These are phyloP conservation scores for Colletotrichum spinosum DNA, from an alignment of 2,329 filamentous ascomycete genomes.

Conservation along the genomic window DNA sequence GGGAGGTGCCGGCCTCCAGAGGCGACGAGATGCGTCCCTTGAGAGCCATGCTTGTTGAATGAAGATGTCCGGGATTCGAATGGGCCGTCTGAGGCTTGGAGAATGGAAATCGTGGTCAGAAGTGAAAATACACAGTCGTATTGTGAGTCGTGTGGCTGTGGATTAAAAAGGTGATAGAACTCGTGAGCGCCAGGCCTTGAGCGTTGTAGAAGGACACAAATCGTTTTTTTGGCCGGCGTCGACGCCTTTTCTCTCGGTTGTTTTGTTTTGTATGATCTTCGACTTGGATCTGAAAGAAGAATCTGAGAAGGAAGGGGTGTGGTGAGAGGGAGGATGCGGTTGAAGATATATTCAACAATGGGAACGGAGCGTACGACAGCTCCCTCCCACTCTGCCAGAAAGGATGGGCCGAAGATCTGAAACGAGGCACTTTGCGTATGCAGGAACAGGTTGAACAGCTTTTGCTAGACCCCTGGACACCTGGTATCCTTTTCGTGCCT, in stretches of 20 bases:
- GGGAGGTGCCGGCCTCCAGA: slow-evolving; percentile 70
- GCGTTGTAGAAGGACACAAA: slow-evolving; percentile 4
- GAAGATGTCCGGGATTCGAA: neutral
- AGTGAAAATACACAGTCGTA: no score
- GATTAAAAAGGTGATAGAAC: slow-evolving; percentile 4
- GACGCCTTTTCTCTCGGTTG: slow-evolving; percentile 17
- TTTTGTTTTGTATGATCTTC: slow-evolving; percentile 12
- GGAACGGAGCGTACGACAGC: neutral
- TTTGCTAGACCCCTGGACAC: no score
- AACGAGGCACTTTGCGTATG: slow-evolving; percentile 31
- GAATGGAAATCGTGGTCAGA: no score
- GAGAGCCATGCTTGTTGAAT: slow-evolving; percentile 52
- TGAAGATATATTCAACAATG: slow-evolving; percentile 26
- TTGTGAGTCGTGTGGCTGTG: no score
- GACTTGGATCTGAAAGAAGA: neutral
- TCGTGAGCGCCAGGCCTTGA: slow-evolving; percentile 33
- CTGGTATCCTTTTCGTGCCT: neutral
- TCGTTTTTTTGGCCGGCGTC: slow-evolving; percentile 15
- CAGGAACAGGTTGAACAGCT: slow-evolving; percentile 3
- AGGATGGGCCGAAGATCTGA: slow-evolving; percentile 26
- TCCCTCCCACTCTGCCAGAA: neutral
- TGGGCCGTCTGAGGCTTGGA: no score
- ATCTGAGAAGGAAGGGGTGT: no score
- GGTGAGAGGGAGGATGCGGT: neutral
- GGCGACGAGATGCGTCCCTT: slow-evolving; percentile 72